Evolutionary conservation across 257 asterid species (phyloP).

Genomic region (Ehretia macrophylla): DNA sequence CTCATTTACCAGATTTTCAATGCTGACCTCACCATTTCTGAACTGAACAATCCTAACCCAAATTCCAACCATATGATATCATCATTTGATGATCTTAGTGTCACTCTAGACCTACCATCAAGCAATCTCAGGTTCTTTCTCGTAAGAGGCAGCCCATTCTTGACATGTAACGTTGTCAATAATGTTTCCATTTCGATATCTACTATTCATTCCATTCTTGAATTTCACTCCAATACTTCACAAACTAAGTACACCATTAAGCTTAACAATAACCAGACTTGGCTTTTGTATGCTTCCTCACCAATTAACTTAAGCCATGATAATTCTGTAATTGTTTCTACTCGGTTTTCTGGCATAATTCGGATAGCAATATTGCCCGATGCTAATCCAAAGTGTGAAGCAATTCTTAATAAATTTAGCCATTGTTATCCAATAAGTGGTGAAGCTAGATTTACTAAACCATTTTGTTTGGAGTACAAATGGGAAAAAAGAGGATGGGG

Average conservation of each 20-base stretch:
- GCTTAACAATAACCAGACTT: constrained; percentile 73
- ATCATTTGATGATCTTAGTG: constrained; percentile 63
- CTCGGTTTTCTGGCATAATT: constrained; percentile 53
- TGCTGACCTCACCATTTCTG: constrained; percentile 52
- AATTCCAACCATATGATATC: constrained; percentile 48
- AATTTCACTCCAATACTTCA: constrained; percentile 35
- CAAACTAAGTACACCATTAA: constrained; percentile 55
- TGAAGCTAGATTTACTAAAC: constrained; percentile 50
- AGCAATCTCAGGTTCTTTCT: constrained; percentile 62
- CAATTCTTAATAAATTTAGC: constrained; percentile 61
- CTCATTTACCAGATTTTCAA: constrained; percentile 59
- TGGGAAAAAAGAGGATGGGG: constrained; percentile 94
- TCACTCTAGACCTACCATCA: constrained; percentile 73
- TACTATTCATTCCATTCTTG: constrained; percentile 69
- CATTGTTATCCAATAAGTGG: constrained; percentile 76
- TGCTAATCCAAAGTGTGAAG: constrained; percentile 33
- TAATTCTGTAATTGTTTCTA: constrained; percentile 38
- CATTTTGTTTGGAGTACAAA: constrained; percentile 69
- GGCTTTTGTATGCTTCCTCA: constrained; percentile 78
- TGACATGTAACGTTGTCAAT: constrained; percentile 49
- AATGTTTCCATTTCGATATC: constrained; percentile 50
- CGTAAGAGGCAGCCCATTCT: constrained; percentile 78
- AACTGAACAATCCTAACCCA: constrained; percentile 40
- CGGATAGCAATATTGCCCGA: constrained; percentile 72
- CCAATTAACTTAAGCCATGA: constrained; percentile 47